Evolutionary conservation across 352 stramenopile species (phyloP), one percentile per base, ranked within the genome.

Genomic region (Phytophthora constricta): DNA sequence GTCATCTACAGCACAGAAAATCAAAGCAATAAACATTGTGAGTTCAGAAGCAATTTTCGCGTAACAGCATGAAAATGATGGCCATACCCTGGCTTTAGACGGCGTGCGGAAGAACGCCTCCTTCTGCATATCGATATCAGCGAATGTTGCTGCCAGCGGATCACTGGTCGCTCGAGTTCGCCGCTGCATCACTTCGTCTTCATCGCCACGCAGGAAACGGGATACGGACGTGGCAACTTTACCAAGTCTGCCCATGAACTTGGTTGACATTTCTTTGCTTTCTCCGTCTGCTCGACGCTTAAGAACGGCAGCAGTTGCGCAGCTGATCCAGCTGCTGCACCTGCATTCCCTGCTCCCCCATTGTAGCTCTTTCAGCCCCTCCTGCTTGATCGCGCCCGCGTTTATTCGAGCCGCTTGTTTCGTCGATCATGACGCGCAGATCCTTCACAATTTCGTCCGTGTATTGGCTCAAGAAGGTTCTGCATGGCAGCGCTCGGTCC

Each of bases 221-320:
- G 72, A 85, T 25, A 92, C 64, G 5, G 80, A 87, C 46, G 64
- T 92, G 13, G 81, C 82, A 58, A 81, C 86, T 28, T 88, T 89
- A 1, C 81, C 83, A 37, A 94, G 54, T 54, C 81, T 92, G 23
- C 82, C 79, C 27, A 92, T 89, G 26, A 94, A 86, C 65, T 92
- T 94, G 52, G 73, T 89, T n/a, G 86, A 92, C 53, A 85, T 80
- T 60, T 94, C 86, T 92, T 94, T 3, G 83, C 86, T 46, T 86
- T 91, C 43, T 94, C 84, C n/a, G 80, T 72, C 23, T 90, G 80
- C 33, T 92, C 86, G 0, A 72, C 71, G 31, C 82, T 86, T 25
- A 94, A 61, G 58, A 89, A 93, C 28, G 82, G 76, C 25, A 94
- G 56, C 59, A 94, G 63, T 22, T 92, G 79, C 5, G 81, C 65